A percentile compares a stretch with the other conserved stretches of the same genome.
Evolutionary conservation across 768 basidiomycete genomes (phyloP).

Genomic region (Mycena kentingensis): DNA sequence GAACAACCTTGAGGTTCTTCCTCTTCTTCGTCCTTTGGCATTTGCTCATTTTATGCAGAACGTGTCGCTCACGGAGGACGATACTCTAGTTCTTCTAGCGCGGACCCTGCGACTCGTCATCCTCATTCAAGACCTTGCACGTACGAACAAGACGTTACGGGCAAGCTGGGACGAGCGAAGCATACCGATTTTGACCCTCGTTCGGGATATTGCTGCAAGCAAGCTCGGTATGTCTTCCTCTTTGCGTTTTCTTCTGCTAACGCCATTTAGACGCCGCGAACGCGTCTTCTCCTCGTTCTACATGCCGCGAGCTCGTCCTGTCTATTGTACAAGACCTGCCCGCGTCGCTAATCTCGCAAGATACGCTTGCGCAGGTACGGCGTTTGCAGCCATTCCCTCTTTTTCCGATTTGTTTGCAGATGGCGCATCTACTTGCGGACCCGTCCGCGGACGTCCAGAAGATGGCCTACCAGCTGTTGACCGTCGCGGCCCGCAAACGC

Average conservation of each 20-base stretch:
- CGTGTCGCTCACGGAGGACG: slow-evolving; percentile 57
- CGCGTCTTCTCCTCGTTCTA: slow-evolving; percentile 58
- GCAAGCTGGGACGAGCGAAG: slow-evolving; percentile 67
- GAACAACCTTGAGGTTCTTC: slow-evolving; percentile 77
- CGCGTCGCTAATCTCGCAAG: slow-evolving; percentile 57
- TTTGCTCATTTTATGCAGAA: slow-evolving; percentile 40
- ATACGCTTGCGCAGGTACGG: slow-evolving; percentile 64
- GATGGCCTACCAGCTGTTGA: slow-evolving; percentile 74
- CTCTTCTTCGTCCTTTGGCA: not conserved
- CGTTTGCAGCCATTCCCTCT: not conserved
- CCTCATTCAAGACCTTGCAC: slow-evolving; percentile 66
- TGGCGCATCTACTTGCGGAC: slow-evolving; percentile 80
- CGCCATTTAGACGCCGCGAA: slow-evolving; percentile 29
- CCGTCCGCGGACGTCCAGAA: slow-evolving; percentile 64
- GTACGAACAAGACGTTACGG: slow-evolving; percentile 72
- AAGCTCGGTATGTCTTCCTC: slow-evolving; percentile 47
- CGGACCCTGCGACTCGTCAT: slow-evolving; percentile 70
- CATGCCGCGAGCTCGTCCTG: slow-evolving; percentile 69
- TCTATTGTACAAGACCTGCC: slow-evolving; percentile 70
- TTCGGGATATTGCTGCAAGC: slow-evolving; percentile 61
- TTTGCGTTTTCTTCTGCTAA: slow-evolving; percentile 2
- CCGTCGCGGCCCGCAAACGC: slow-evolving; percentile 65
- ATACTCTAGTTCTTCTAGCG: slow-evolving; percentile 62
- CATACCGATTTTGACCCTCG: slow-evolving; percentile 51
- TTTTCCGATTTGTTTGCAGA: slow-evolving; percentile 42